A percentile compares a stretch with the other conserved stretches of the same genome.
Conservation (phyloP, 305 asterid genomes). For the Rubia tinctorum region DNA sequence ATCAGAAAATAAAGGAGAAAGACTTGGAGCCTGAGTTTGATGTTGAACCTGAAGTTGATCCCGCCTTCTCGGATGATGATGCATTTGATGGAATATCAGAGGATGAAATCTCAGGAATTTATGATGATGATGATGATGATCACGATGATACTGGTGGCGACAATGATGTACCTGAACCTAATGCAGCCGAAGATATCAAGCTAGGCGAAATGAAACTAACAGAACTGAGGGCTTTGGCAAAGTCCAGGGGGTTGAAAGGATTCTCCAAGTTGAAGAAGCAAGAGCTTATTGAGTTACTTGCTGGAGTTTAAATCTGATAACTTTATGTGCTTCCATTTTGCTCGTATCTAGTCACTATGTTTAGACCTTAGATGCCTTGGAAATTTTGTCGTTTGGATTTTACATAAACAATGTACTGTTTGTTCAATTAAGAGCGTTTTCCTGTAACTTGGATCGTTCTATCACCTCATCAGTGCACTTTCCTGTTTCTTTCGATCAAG, state of each 20-base stretch:
- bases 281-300: constrained; percentile 57
- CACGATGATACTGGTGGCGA: neutral
- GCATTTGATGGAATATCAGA: constrained; percentile 33
- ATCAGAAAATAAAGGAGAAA: constrained; percentile 23
- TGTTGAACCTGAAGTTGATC: constrained; percentile 22
- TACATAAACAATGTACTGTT: neutral
- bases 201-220: constrained; percentile 60
- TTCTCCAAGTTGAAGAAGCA: constrained; percentile 71
- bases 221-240: constrained; percentile 71
- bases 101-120: constrained; percentile 37
- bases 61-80: constrained; percentile 27
- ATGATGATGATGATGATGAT: constrained; percentile 32
- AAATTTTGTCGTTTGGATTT: neutral
- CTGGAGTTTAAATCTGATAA: constrained; percentile 25
- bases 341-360: neutral
- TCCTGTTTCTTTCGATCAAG: neutral
- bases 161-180: constrained; percentile 19
- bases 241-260: constrained; percentile 72
- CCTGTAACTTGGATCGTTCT: neutral
- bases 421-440: constrained; percentile 1
- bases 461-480: neutral
- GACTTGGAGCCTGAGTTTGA: constrained; percentile 24
- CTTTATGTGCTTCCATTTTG: neutral
- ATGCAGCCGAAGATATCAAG: constrained; percentile 17
- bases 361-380: neutral